These are phyloP conservation scores for Anthracocystis walkeri DNA, from an alignment of 1,284 basidiomycete genomes.

Conservation along the genomic window DNA sequence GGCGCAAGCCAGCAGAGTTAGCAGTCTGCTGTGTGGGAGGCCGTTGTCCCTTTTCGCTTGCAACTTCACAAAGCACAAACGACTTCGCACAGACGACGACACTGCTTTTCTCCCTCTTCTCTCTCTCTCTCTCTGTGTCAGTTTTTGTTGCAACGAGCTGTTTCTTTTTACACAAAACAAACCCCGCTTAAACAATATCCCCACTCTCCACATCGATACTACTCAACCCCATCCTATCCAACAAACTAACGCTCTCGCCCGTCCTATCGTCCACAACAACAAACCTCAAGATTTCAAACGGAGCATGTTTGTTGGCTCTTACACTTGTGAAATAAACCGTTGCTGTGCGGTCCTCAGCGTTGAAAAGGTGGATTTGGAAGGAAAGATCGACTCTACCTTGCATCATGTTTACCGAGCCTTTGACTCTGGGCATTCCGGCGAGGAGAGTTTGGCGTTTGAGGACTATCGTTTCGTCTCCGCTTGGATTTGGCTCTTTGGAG, in stretches of 20 bases:
- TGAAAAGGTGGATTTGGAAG: conserved; percentile 35
- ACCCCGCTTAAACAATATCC: conserved; percentile 30
- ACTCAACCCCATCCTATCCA: conserved; percentile 2
- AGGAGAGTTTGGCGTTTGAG: conserved; percentile 26
- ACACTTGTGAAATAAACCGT: conserved; percentile 64
- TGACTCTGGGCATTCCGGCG: conserved; percentile 41
- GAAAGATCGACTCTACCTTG: conserved; percentile 60
- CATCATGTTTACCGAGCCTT: conserved; percentile 60
- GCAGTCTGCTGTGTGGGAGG: too few species aligned
- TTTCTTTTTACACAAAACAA: too few species aligned
- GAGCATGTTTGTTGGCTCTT: conserved; percentile 32
- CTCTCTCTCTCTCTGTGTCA: too few species aligned
- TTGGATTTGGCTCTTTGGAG: too few species aligned
- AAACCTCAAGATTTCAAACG: conserved; percentile 61
- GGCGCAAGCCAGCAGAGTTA: too few species aligned
- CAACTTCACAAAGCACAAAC: too few species aligned
- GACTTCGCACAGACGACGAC: too few species aligned
- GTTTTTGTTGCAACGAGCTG: too few species aligned
- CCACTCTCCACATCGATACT: conserved; percentile 30
- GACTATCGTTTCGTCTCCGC: conserved; percentile 9
- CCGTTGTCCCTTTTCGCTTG: too few species aligned
- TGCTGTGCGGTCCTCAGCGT: neutral
- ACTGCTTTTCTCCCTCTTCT: too few species aligned
- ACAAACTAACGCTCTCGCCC: conserved; percentile 27
- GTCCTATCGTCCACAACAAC: conserved; percentile 45